Percentiles rank a stretch among this genome's conserved stretches.
Conservation (phyloP, 2,329 filamentous ascomycete species). For the Fonsecaea nubica region DNA sequence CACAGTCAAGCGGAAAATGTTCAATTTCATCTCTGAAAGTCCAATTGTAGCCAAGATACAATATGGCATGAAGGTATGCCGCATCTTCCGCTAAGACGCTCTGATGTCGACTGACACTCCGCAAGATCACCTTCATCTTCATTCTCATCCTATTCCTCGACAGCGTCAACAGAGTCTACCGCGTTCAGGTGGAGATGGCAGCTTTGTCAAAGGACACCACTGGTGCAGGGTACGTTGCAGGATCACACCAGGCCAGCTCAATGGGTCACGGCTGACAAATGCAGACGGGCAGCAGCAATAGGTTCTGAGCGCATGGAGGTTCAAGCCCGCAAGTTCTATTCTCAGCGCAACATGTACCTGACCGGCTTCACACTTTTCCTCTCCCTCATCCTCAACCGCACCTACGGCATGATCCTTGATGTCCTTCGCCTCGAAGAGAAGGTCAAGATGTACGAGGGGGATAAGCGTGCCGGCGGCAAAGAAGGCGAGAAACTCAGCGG, state of each 20-base stretch:
- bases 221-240: conserved; percentile 56
- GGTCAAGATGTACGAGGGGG: conserved; percentile 80
- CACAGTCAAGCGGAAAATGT: conserved; percentile 81
- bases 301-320: conserved; percentile 97
- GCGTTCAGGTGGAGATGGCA: conserved; percentile 87
- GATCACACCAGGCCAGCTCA: conserved; percentile 26
- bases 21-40: conserved; percentile 94
- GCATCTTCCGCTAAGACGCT: background rate
- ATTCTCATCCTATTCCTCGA: conserved; percentile 98
- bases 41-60: conserved; percentile 86
- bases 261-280: conserved; percentile 8
- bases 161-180: conserved; percentile 94
- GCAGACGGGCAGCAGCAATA: conserved; percentile 69
- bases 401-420: conserved; percentile 96
- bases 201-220: conserved; percentile 69
- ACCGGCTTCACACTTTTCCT: conserved; percentile 99
- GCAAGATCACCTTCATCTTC: conserved; percentile 93
- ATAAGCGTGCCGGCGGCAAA: conserved; percentile 66
- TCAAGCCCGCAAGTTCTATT: conserved; percentile 99
- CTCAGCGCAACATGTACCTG: conserved; percentile 99
- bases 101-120: conserved; percentile 29
- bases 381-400: conserved; percentile 95
- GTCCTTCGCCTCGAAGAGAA: conserved; percentile 90
- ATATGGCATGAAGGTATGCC: conserved; percentile 84
- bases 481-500: conserved; percentile 73